These are phyloP conservation scores for Hanseniaspora clermontiae DNA, from an alignment of 805 yeast species.

Conservation along the genomic window DNA sequence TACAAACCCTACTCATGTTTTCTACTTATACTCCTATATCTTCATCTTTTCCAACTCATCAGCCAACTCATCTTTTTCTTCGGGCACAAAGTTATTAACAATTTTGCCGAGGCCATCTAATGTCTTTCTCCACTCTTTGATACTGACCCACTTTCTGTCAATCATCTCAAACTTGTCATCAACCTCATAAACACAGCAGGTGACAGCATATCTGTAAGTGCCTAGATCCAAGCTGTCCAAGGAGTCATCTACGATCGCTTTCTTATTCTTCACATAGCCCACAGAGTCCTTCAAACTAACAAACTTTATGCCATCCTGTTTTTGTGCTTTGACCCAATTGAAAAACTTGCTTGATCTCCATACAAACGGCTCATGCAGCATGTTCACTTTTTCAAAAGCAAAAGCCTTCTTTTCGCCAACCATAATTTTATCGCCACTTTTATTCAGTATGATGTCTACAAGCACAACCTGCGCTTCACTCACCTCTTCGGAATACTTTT, in stretches of 20 bases:
- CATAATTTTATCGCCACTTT: background rate
- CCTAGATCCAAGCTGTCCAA: background rate
- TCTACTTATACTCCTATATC: background rate
- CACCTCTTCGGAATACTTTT: background rate
- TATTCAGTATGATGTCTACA: background rate
- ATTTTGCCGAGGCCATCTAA: background rate
- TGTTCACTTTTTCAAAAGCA: background rate
- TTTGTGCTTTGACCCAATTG: background rate
- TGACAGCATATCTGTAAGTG: background rate
- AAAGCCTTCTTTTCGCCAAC: background rate
- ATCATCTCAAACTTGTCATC: background rate
- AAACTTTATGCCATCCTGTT: background rate
- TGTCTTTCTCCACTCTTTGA: background rate
- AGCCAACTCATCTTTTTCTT: background rate
- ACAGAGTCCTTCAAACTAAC: background rate
- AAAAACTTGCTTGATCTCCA: constrained; percentile 6
- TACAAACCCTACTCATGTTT: background rate
- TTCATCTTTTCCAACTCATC: background rate
- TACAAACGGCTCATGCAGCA: background rate
- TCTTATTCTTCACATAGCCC: background rate
- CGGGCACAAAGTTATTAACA: background rate
- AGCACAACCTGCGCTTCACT: background rate
- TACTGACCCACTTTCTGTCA: background rate
- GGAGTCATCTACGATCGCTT: background rate
- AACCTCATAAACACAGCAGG: background rate